Percentiles rank a stretch among this genome's conserved stretches.
phyloP scores from a whole-genome alignment of 345 rosid species.

The Eucalyptus cladocalyx region DNA sequence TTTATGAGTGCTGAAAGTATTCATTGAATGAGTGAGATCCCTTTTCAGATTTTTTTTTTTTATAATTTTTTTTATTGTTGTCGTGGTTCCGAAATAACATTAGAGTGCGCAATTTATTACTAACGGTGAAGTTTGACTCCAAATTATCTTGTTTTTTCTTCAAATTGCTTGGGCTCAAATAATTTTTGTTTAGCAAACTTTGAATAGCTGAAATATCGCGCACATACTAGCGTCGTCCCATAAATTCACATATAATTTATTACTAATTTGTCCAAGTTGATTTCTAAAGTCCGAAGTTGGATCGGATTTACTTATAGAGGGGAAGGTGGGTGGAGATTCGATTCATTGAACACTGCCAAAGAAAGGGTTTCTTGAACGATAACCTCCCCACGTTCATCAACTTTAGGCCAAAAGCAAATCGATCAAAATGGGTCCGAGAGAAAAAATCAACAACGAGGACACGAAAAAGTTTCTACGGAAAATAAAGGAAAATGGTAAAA shows the following conservation, averaged over 20 bases:
- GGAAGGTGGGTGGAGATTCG: not conserved
- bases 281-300: not conserved
- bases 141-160: too few relatives aligned
- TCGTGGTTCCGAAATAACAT: too few relatives aligned
- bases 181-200: not conserved
- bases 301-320: not conserved
- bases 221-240: fast-evolving
- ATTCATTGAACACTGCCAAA: not conserved
- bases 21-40: not conserved
- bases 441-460: not conserved
- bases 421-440: not conserved
- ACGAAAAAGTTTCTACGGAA: not conserved
- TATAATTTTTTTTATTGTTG: too few relatives aligned
- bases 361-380: not conserved
- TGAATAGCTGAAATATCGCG: fast-evolving
- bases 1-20: not conserved
- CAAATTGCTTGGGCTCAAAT: too few relatives aligned
- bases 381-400: not conserved
- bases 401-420: not conserved
- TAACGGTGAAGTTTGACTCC: not conserved
- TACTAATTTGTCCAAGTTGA: fast-evolving
- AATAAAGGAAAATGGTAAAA: not conserved
- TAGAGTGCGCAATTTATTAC: not conserved
- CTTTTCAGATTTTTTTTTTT: too few relatives aligned
- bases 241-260: not conserved